phyloP scores from a whole-genome alignment of 2,329 filamentous ascomycete species.

The Leptographium galeiforme region DNA sequence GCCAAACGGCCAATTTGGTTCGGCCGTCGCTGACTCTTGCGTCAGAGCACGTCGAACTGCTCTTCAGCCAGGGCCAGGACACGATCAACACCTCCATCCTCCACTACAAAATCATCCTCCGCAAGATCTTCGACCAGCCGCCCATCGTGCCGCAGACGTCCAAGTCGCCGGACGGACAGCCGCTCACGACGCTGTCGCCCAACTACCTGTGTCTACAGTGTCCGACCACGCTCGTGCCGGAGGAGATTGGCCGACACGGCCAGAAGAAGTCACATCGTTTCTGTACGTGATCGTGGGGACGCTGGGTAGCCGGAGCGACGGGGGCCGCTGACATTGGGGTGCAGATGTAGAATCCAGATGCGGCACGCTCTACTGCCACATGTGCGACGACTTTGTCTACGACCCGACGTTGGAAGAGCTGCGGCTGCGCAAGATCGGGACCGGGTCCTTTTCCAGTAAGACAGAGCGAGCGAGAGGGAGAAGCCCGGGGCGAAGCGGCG shows the following conservation, averaged over 20 bases:
- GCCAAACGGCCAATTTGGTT: background rate
- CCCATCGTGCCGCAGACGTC: constrained; percentile 53
- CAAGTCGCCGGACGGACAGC: constrained; percentile 40
- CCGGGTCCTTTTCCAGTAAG: constrained; percentile 51
- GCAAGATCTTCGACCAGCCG: constrained; percentile 55
- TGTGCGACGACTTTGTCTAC: constrained; percentile 73
- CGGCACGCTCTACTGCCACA: constrained; percentile 65
- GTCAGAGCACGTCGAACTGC: constrained; percentile 57
- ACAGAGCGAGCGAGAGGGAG: constrained; percentile 1
- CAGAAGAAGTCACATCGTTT: constrained; percentile 59
- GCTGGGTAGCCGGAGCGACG: background rate
- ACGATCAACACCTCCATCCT: constrained; percentile 55
- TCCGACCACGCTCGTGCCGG: constrained; percentile 51
- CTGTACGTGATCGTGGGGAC: constrained; percentile 37
- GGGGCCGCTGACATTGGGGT: constrained; percentile 4
- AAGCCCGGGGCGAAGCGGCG: no score
- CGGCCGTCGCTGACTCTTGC: background rate
- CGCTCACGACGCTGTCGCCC: constrained; percentile 48
- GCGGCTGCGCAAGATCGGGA: constrained; percentile 55
- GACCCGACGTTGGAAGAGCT: constrained; percentile 69
- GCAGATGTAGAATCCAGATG: constrained; percentile 65
- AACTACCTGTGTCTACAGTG: constrained; percentile 66
- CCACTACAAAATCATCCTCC: constrained; percentile 59
- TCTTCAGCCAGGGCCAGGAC: constrained; percentile 48
- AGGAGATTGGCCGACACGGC: constrained; percentile 54